Percentiles rank a stretch among this genome's conserved stretches.
phyloP scores from a whole-genome alignment of 768 basidiomycete species.

The Russula lepida region DNA sequence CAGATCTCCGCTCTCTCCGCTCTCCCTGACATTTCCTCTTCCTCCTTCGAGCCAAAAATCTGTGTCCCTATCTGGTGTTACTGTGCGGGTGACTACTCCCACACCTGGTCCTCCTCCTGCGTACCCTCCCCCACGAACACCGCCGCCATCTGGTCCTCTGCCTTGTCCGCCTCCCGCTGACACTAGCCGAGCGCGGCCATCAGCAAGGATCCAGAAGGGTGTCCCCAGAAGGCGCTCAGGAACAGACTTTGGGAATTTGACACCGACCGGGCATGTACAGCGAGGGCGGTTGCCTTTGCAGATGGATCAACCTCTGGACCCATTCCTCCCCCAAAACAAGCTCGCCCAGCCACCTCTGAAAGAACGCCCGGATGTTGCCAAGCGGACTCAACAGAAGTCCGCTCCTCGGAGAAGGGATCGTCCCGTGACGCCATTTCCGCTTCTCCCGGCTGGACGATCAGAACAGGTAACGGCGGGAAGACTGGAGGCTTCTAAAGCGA shows the following conservation, averaged over 20 bases:
- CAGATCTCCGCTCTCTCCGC: conserved; percentile 14
- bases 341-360: not conserved
- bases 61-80: conserved; percentile 4
- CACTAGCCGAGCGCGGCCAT: not conserved
- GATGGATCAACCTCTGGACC: not conserved
- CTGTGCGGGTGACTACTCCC: conserved; percentile 5
- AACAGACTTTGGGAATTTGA: not conserved
- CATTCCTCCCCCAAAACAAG: not conserved
- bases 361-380: not conserved
- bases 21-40: conserved; percentile 18
- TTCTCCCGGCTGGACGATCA: not conserved
- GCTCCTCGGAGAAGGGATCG: not conserved
- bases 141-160: conserved; percentile 9
- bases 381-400: not conserved
- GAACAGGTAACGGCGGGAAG: not conserved
- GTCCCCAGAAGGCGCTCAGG: not conserved
- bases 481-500: not conserved
- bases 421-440: conserved; percentile 11
- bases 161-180: conserved; percentile 2
- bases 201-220: not conserved
- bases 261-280: not conserved
- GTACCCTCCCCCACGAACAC: conserved; percentile 10
- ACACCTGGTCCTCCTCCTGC: conserved; percentile 7
- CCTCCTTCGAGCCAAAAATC: conserved; percentile 6
- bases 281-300: not conserved